Evolutionary conservation across 2,329 filamentous ascomycete genomes (phyloP), one percentile per base, ranked within the genome.

Genomic region (Cladosporium colombiae): DNA sequence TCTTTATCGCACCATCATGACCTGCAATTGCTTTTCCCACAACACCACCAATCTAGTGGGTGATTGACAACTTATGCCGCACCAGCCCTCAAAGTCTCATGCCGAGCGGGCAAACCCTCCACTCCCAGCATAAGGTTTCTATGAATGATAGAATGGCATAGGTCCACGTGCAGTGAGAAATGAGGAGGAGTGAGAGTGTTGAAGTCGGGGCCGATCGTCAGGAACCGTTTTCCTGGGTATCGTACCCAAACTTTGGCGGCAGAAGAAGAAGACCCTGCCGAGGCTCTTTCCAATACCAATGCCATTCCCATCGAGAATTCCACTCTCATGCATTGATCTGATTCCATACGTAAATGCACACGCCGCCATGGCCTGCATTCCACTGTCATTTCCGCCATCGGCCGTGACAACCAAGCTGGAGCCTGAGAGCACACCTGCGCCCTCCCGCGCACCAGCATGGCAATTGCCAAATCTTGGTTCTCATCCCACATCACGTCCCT

Each of bases 171-270:
- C 3, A 35, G 11, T 14, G 33, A 14, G 33, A 8, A 35, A 35
- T 14, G 13, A 35, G 33, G 33, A 35, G 3, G 1, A 40, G 18
- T 44, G 37, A 50, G 27, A 29, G 52, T 33, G 13, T 35, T 35
- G 29, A 55, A 55, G 27, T 55, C 52, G 50, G 33, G 52, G 31
- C 33, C 52, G 27, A 55, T 55, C 52, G 27, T 55, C 52, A 33
- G 52, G 52, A 33, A 33, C 52, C 25, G 18, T 31, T 29, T 18
- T 25, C 16, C 18, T 18, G 14, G 16, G 4, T 40, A 16, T 16
- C 35, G 35, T 44, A 44, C 37, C 18, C 37, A 44, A 44, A 44
- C 37, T 44, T 44, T 44, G 18, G 37, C 18, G 18, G 13, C 5
- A 14, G 33, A 35, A 35, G 33, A 35, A 35, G 18, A 44, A 44